Evolutionary conservation across 176 grass and related monocot species (phyloP).

Genomic region (Carex kokanica): DNA sequence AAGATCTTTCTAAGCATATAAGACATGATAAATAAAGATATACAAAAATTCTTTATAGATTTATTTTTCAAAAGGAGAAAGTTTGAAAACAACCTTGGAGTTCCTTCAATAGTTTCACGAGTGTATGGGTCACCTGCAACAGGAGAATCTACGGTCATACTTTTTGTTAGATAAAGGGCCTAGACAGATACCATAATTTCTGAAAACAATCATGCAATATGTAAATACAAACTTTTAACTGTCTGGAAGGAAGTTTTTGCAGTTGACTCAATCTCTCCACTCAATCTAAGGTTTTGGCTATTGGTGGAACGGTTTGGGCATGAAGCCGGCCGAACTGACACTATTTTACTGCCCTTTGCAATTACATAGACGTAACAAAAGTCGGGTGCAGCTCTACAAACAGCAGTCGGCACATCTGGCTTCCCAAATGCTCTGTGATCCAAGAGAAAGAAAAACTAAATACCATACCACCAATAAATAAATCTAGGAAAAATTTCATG

Average conservation of each 20-base stretch:
- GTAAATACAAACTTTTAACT: slow-evolving; percentile 43
- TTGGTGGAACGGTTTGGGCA: slow-evolving; percentile 26
- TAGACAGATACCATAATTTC: slow-evolving; percentile 1
- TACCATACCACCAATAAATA: slow-evolving; percentile 8
- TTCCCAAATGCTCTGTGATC: slow-evolving; percentile 56
- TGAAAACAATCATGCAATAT: neutral
- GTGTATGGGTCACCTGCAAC: slow-evolving; percentile 44
- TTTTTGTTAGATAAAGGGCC: neutral
- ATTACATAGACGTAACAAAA: slow-evolving; percentile 74
- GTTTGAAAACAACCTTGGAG: neutral
- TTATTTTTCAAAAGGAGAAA: neutral
- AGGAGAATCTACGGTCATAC: slow-evolving; percentile 6
- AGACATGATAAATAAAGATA: neutral
- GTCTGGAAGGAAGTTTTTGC: slow-evolving; percentile 27
- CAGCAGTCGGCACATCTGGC: slow-evolving; percentile 57
- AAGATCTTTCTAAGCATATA: slow-evolving; percentile 10
- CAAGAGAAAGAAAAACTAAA: slow-evolving; percentile 12
- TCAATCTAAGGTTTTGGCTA: slow-evolving; percentile 28
- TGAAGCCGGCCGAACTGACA: slow-evolving; percentile 53
- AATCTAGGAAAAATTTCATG: neutral
- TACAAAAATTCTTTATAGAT: neutral
- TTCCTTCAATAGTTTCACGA: neutral
- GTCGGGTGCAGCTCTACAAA: slow-evolving; percentile 49
- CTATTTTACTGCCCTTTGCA: slow-evolving; percentile 70
- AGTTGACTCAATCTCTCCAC: slow-evolving; percentile 15